Evolutionary conservation across 768 basidiomycete genomes (phyloP).

Genomic region (Pulveroboletus sp.): DNA sequence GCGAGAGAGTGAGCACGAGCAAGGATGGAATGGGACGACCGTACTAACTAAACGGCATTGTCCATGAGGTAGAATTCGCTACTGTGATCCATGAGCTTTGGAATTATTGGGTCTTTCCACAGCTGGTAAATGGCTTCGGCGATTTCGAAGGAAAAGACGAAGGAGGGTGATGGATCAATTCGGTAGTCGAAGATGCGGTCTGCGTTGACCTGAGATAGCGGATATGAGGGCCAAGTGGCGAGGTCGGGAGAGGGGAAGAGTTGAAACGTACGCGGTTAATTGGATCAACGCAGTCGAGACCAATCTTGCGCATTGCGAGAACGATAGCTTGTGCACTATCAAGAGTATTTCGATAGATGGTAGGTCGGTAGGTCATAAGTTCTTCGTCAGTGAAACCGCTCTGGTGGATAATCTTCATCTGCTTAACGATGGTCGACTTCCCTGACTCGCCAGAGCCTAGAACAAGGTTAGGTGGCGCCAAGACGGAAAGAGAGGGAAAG

Average conservation of each 20-base stretch:
- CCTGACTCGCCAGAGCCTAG: conserved; percentile 92
- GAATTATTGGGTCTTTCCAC: conserved; percentile 64
- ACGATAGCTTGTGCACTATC: conserved; percentile 87
- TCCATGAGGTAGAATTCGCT: conserved; percentile 93
- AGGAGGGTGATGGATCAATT: conserved; percentile 37
- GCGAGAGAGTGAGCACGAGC: neutral
- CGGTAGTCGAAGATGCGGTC: conserved; percentile 62
- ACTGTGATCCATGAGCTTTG: conserved; percentile 48
- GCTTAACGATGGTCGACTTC: conserved; percentile 94
- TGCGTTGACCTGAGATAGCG: conserved; percentile 37
- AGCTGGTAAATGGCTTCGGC: conserved; percentile 64
- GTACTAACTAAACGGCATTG: conserved; percentile 78
- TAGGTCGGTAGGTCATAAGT: conserved; percentile 67
- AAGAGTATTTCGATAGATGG: conserved; percentile 81
- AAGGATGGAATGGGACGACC: neutral
- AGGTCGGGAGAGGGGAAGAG: neutral
- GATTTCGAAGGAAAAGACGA: conserved; percentile 56
- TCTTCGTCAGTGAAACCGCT: conserved; percentile 80
- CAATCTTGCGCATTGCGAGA: conserved; percentile 80
- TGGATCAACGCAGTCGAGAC: conserved; percentile 67
- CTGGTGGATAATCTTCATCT: conserved; percentile 99
- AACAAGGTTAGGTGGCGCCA: neutral
- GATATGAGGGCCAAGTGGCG: neutral
- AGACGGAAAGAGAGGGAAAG: neutral
- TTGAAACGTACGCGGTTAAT: conserved; percentile 46